A percentile compares a stretch with the other conserved stretches of the same genome.
phyloP scores from a whole-genome alignment of 768 basidiomycete species.

The Naganishia randhawae region DNA sequence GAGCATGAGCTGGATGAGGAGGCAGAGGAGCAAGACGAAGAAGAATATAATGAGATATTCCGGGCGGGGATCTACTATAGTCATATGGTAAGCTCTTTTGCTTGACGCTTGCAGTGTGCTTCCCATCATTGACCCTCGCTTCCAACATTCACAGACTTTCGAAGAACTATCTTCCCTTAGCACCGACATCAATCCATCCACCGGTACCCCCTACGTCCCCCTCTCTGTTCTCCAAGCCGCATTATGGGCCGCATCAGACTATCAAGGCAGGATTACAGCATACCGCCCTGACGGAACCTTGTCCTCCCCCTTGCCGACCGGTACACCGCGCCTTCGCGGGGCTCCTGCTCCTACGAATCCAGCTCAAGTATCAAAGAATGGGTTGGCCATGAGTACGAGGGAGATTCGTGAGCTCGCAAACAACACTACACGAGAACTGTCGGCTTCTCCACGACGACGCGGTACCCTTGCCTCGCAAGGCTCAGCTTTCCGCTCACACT shows the following conservation, averaged over 20 bases:
- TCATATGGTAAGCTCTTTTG: conserved; percentile 65
- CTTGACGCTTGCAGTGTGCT: neutral
- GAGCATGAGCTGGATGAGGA: conserved; percentile 28
- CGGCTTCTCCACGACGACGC: neutral
- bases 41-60: conserved; percentile 68
- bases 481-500: neutral
- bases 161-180: conserved; percentile 75
- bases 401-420: neutral
- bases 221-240: conserved; percentile 67
- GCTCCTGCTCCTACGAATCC: neutral
- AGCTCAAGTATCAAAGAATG: neutral
- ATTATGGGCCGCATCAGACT: conserved; percentile 61
- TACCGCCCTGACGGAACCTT: conserved; percentile 27
- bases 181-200: conserved; percentile 68
- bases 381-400: neutral
- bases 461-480: neutral
- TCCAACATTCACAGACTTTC: conserved; percentile 58
- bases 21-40: conserved; percentile 55
- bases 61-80: conserved; percentile 73
- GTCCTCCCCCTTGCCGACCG: neutral
- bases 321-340: no score
- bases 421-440: neutral
- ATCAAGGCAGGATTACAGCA: conserved; percentile 38
- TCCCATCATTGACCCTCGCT: neutral
- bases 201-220: conserved; percentile 66